Evolutionary conservation across 2,329 filamentous ascomycete species (phyloP).

Genomic region (Trichoderma brevicompactum): DNA sequence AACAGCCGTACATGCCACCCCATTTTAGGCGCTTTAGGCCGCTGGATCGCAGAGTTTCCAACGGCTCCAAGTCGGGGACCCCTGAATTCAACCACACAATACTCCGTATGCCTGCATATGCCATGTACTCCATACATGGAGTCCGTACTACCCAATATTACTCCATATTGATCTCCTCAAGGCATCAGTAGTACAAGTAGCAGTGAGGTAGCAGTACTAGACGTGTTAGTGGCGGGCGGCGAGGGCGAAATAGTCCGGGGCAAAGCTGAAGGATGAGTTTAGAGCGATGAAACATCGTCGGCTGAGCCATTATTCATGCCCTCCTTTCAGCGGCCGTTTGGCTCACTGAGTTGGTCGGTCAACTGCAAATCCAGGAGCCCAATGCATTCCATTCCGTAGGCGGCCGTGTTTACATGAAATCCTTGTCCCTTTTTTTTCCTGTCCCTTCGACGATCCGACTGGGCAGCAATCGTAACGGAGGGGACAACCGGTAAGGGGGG

Average conservation of each 20-base stretch:
- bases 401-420: conserved; percentile 14
- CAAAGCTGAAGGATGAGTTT: conserved; percentile 18
- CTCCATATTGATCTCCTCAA: not conserved
- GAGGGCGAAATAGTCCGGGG: conserved; percentile 1
- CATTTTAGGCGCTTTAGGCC: not conserved
- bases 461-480: conserved; percentile 25
- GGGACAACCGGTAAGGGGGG: conserved; percentile 16
- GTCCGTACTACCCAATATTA: too few relatives aligned
- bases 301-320: conserved; percentile 27
- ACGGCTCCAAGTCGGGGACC: not conserved
- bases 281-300: conserved; percentile 22
- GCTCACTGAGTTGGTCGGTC: conserved; percentile 8
- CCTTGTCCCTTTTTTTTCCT: conserved; percentile 12
- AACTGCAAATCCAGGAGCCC: conserved; percentile 7
- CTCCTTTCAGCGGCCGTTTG: not conserved
- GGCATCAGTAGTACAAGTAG: not conserved
- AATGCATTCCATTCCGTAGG: conserved; percentile 3
- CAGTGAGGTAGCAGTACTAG: not conserved
- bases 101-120: not conserved
- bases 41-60: not conserved
- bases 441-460: conserved; percentile 14
- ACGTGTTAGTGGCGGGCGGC: not conserved
- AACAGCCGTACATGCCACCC: conserved; percentile 14
- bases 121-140: not conserved
- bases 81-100: not conserved